Percentiles rank a stretch among this genome's conserved stretches.
Evolutionary conservation across 805 yeast species (phyloP).

Genomic region (Yamadazyma olivae): DNA sequence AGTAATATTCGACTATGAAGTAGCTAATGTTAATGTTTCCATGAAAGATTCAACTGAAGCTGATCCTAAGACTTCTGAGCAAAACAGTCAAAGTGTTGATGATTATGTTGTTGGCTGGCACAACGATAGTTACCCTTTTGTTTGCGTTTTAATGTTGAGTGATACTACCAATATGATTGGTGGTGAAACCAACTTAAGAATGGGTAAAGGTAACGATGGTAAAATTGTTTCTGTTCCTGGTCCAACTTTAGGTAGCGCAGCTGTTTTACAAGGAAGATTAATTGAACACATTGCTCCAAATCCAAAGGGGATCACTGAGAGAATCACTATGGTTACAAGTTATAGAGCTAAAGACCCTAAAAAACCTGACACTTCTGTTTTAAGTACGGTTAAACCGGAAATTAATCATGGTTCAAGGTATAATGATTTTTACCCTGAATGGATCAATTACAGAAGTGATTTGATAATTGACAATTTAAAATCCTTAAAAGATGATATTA

Average conservation of each 20-base stretch:
- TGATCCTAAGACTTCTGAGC: too few species aligned
- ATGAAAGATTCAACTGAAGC: slow-evolving; percentile 38
- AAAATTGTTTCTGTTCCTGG: slow-evolving; percentile 21
- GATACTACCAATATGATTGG: slow-evolving; percentile 59
- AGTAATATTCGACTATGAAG: slow-evolving; percentile 55
- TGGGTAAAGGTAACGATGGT: slow-evolving; percentile 29
- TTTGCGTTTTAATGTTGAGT: slow-evolving; percentile 60
- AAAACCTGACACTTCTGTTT: slow-evolving; percentile 27
- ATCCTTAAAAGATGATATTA: slow-evolving; percentile 13
- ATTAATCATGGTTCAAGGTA: slow-evolving; percentile 32
- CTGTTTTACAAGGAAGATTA: slow-evolving; percentile 38
- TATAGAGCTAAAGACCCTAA: slow-evolving; percentile 31
- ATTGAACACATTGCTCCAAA: slow-evolving; percentile 41
- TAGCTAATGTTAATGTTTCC: slow-evolving; percentile 51
- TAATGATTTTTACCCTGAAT: slow-evolving; percentile 34
- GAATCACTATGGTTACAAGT: slow-evolving; percentile 43
- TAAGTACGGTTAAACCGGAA: slow-evolving; percentile 39
- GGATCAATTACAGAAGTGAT: slow-evolving; percentile 31
- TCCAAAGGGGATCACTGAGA: slow-evolving; percentile 31
- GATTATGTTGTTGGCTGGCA: slow-evolving; percentile 61
- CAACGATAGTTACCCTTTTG: slow-evolving; percentile 60
- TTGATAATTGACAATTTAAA: slow-evolving; percentile 24
- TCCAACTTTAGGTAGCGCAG: slow-evolving; percentile 34
- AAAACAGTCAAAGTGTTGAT: slow-evolving; percentile 15
- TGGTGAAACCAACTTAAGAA: slow-evolving; percentile 55